Conservation (phyloP, 805 yeast genomes). For the Candida stauntonica region DNA sequence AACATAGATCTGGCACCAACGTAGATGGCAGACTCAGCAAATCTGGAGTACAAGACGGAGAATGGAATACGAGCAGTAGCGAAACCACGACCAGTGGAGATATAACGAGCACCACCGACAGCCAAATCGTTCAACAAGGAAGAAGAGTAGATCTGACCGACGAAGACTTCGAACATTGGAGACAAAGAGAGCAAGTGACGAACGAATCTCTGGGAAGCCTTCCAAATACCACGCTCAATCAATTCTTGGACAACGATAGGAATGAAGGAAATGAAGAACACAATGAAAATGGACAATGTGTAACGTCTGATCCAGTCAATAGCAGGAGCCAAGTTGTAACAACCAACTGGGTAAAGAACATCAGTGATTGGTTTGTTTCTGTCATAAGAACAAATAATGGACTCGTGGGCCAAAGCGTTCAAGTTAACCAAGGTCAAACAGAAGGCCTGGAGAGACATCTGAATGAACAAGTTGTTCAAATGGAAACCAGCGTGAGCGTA, state of each 20-base stretch:
- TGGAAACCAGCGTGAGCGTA: constrained; percentile 89
- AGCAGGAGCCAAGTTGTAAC: constrained; percentile 70
- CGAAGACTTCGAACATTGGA: constrained; percentile 80
- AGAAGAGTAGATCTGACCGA: constrained; percentile 72
- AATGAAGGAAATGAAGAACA: constrained; percentile 73
- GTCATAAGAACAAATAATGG: constrained; percentile 65
- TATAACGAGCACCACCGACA: constrained; percentile 84
- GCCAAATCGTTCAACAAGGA: constrained; percentile 67
- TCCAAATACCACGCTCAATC: constrained; percentile 78
- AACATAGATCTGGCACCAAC: constrained; percentile 78
- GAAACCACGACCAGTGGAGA: constrained; percentile 83
- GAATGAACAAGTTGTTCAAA: constrained; percentile 74
- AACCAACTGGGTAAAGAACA: constrained; percentile 59
- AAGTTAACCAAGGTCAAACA: constrained; percentile 66
- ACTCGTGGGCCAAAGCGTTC: constrained; percentile 69
- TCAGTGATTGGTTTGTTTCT: constrained; percentile 65
- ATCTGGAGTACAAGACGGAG: constrained; percentile 68
- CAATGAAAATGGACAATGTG: constrained; percentile 75
- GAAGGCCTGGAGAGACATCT: constrained; percentile 68
- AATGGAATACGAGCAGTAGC: constrained; percentile 79
- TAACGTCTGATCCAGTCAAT: constrained; percentile 81
- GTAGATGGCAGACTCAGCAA: constrained; percentile 78
- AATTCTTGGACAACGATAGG: constrained; percentile 78
- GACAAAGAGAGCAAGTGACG: constrained; percentile 69
- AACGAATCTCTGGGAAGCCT: constrained; percentile 62